Evolutionary conservation across 2,329 filamentous ascomycete species (phyloP).

Genomic region (Aspergillus ruber): DNA sequence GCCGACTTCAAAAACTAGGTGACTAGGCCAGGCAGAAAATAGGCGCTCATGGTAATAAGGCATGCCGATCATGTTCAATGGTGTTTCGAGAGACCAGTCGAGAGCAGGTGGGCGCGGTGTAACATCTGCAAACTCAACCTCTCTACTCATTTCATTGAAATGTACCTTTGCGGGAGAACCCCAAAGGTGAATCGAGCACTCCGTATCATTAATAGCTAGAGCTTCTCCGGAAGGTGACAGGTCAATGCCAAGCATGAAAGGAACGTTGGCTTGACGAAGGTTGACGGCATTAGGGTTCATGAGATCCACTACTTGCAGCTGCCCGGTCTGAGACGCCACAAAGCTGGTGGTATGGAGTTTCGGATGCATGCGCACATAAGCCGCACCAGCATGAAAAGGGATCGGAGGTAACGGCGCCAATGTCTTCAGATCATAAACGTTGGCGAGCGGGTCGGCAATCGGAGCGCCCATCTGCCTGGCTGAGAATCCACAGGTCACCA

Average conservation of each 20-base stretch:
- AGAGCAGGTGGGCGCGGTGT: conserved; percentile 56
- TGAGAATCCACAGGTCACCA: conserved; percentile 92
- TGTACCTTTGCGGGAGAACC: conserved; percentile 78
- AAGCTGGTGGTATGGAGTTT: conserved; percentile 92
- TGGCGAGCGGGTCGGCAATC: conserved; percentile 86
- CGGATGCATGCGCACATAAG: conserved; percentile 94
- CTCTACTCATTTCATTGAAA: conserved; percentile 74
- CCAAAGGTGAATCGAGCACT: conserved; percentile 78
- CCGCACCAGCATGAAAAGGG: conserved; percentile 83
- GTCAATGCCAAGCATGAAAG: conserved; percentile 73
- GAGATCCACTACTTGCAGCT: conserved; percentile 92
- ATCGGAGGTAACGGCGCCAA: conserved; percentile 83
- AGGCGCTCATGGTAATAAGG: conserved; percentile 87
- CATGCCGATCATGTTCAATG: conserved; percentile 79
- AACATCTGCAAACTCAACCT: conserved; percentile 69
- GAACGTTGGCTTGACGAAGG: conserved; percentile 73
- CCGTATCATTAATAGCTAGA: conserved; percentile 70
- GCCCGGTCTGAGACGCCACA: conserved; percentile 82
- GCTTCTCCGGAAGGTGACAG: conserved; percentile 84
- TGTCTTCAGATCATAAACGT: conserved; percentile 92
- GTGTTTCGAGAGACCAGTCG: conserved; percentile 68
- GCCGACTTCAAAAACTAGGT: conserved; percentile 76
- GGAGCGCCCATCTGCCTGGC: conserved; percentile 70
- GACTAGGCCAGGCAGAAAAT: conserved; percentile 82
- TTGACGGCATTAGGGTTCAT: conserved; percentile 88